These are phyloP conservation scores for Xylariaceae sp. DNA, from an alignment of 2,329 filamentous ascomycete genomes.

Conservation along the genomic window DNA sequence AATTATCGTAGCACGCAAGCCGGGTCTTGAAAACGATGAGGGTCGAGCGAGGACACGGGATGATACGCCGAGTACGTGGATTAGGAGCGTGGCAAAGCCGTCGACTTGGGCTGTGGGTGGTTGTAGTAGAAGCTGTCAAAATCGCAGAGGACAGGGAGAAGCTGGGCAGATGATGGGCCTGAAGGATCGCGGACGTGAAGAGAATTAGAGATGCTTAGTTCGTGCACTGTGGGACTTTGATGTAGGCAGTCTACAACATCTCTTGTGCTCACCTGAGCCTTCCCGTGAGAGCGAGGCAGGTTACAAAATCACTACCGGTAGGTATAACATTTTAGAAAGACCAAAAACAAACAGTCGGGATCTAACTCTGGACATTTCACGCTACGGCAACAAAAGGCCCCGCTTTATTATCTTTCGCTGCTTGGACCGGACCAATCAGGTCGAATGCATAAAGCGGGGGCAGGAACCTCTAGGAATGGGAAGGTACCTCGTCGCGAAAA, in stretches of 20 bases:
- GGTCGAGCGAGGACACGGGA: conserved; percentile 1
- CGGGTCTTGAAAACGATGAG: conserved; percentile 20
- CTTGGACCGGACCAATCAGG: conserved; percentile 1
- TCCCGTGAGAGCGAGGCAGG: background rate
- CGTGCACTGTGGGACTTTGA: conserved; percentile 7
- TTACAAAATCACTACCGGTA: background rate
- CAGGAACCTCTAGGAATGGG: background rate
- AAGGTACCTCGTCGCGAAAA: background rate
- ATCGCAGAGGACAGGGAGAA: conserved; percentile 5
- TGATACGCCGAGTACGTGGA: background rate
- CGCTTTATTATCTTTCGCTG: conserved; percentile 5
- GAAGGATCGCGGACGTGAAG: conserved; percentile 18
- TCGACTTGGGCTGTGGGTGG: background rate
- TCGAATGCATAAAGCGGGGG: conserved; percentile 10
- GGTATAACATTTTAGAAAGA: background rate
- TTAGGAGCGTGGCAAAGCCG: conserved; percentile 1
- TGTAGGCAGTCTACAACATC: background rate
- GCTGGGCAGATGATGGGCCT: conserved; percentile 3
- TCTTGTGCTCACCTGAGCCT: background rate
- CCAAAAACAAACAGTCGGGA: conserved; percentile 11
- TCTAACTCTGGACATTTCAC: background rate
- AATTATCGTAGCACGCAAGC: conserved; percentile 5
- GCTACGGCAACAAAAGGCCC: background rate
- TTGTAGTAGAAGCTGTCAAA: background rate
- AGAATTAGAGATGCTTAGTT: conserved; percentile 17